Evolutionary conservation across 1,284 basidiomycete genomes (phyloP).

Genomic region (Ganoderma sinense): DNA sequence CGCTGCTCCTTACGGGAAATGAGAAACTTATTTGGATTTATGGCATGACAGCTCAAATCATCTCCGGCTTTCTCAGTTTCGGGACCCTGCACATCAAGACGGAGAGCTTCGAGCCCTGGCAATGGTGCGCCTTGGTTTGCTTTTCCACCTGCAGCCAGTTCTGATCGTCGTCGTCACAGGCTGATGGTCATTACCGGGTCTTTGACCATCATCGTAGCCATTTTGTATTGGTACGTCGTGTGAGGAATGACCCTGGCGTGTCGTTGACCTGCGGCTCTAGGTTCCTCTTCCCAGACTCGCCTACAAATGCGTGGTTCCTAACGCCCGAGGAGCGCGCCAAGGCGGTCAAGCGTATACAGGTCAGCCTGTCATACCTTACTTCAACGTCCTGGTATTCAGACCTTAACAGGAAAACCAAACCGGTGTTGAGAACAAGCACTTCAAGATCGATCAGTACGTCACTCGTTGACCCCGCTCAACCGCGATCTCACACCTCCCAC

Average conservation of each 20-base stretch:
- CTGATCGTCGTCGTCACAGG: constrained; percentile 33
- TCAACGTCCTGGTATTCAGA: not conserved
- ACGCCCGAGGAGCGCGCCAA: constrained; percentile 65
- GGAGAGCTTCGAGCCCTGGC: constrained; percentile 65
- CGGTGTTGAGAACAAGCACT: constrained; percentile 49
- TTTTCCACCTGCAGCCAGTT: not conserved
- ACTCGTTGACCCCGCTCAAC: not conserved
- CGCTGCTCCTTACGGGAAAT: not conserved
- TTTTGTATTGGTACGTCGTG: constrained; percentile 58
- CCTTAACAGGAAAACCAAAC: constrained; percentile 44
- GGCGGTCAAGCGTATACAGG: constrained; percentile 74
- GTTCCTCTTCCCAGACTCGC: constrained; percentile 76
- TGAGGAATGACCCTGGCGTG: constrained; percentile 41
- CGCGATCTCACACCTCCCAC: not conserved
- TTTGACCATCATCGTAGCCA: constrained; percentile 61
- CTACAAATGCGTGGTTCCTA: constrained; percentile 75
- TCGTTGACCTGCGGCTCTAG: constrained; percentile 39
- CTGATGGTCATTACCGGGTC: constrained; percentile 78
- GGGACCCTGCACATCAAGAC: constrained; percentile 70
- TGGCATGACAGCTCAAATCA: constrained; percentile 50
- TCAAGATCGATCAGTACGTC: constrained; percentile 52
- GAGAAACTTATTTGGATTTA: not conserved
- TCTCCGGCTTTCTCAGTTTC: constrained; percentile 76
- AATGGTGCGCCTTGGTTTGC: constrained; percentile 47
- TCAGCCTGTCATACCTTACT: constrained; percentile 26